Conservation (phyloP, 352 stramenopile genomes). For the Pythium monospermum region DNA sequence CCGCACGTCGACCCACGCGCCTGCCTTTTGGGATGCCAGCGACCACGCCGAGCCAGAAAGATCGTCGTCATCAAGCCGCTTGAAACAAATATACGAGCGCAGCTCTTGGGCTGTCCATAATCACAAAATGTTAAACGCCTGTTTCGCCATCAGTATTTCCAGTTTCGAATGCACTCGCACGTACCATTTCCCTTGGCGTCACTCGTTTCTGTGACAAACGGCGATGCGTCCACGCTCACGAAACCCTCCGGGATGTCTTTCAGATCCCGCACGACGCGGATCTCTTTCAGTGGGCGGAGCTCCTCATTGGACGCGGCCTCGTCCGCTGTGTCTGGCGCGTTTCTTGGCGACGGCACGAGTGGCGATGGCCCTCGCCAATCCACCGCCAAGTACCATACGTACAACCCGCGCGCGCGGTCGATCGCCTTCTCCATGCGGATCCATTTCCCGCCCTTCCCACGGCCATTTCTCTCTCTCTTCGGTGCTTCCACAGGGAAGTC, state of each 20-base stretch:
- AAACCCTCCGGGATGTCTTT: constrained; percentile 70
- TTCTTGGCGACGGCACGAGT: neutral
- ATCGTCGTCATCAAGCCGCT: constrained; percentile 59
- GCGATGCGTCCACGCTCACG: constrained; percentile 42
- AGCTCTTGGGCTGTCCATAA: constrained; percentile 29
- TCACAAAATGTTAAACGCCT: constrained; percentile 16
- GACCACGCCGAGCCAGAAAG: constrained; percentile 65
- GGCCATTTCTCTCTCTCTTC: constrained; percentile 4
- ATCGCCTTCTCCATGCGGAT: constrained; percentile 70
- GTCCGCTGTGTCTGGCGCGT: constrained; percentile 3
- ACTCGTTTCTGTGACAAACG: constrained; percentile 31
- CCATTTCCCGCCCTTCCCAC: constrained; percentile 23
- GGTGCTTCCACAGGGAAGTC: constrained; percentile 15
- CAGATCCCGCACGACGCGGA: constrained; percentile 61
- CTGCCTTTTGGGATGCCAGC: constrained; percentile 54
- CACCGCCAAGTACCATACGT: constrained; percentile 51
- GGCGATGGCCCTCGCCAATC: constrained; percentile 8
- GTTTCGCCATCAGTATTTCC: neutral
- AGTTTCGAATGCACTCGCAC: neutral
- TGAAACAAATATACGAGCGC: constrained; percentile 68
- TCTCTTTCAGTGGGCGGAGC: constrained; percentile 68
- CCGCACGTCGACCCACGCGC: constrained; percentile 80
- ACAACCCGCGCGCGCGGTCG: constrained; percentile 52
- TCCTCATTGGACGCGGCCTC: constrained; percentile 6
- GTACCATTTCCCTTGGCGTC: constrained; percentile 33